These are phyloP conservation scores for Alternaria triticina DNA, from an alignment of 2,329 filamentous ascomycete genomes.

Conservation along the genomic window DNA sequence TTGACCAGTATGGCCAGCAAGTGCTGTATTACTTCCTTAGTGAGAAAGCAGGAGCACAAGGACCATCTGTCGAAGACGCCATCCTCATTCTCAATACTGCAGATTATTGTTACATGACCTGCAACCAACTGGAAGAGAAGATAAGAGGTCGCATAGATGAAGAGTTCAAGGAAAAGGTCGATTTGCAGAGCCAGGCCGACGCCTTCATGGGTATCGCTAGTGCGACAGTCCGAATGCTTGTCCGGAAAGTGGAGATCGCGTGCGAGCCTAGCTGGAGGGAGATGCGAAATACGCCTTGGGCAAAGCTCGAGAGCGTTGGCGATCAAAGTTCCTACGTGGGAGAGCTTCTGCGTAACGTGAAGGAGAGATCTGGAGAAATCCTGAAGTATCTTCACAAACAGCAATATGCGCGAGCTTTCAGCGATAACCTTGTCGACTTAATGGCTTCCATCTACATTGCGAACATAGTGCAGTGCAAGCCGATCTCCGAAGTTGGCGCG, in stretches of 20 bases:
- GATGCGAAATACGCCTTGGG: slow-evolving; percentile 97
- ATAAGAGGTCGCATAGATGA: slow-evolving; percentile 89
- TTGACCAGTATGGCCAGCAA: slow-evolving; percentile 94
- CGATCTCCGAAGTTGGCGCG: slow-evolving; percentile 90
- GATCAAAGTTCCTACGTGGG: slow-evolving; percentile 93
- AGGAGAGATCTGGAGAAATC: slow-evolving; percentile 74
- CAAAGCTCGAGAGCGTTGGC: slow-evolving; percentile 87
- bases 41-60: slow-evolving; percentile 62
- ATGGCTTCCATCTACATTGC: slow-evolving; percentile 79
- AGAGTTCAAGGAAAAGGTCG: slow-evolving; percentile 74
- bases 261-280: slow-evolving; percentile 92
- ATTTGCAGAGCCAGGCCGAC: slow-evolving; percentile 91
- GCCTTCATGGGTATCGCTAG: slow-evolving; percentile 94
- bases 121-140: slow-evolving; percentile 90
- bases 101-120: slow-evolving; percentile 95
- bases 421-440: slow-evolving; percentile 92
- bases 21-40: slow-evolving; percentile 78
- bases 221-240: slow-evolving; percentile 81
- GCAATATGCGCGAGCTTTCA: slow-evolving; percentile 93
- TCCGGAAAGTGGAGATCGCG: slow-evolving; percentile 80
- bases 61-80: slow-evolving; percentile 73
- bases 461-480: slow-evolving; percentile 86
- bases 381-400: slow-evolving; percentile 81
- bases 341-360: slow-evolving; percentile 77
- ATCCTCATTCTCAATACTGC: slow-evolving; percentile 93